A percentile compares a stretch with the other conserved stretches of the same genome.
Evolutionary conservation across 495 filamentous ascomycete genomes (phyloP).

Genomic region (Daldinia loculata): DNA sequence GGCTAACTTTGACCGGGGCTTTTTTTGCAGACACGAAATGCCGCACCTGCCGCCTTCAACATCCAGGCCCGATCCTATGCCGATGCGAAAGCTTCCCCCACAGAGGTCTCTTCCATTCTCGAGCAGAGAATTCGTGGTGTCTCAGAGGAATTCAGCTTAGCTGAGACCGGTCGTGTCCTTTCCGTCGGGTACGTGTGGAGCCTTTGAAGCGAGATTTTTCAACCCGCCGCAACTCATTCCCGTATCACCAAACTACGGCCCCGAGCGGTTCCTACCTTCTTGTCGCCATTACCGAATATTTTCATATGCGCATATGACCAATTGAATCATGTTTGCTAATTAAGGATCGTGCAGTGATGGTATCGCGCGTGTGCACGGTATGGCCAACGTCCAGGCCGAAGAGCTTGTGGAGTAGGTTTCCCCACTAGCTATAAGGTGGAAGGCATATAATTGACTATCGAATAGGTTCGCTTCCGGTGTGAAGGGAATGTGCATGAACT

Average conservation of each 20-base stretch:
- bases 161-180: conserved; percentile 98
- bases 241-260: conserved; percentile 3
- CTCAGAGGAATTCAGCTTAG: conserved; percentile 92
- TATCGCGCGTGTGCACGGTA: conserved; percentile 99
- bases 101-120: conserved; percentile 98
- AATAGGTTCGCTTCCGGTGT: conserved; percentile 97
- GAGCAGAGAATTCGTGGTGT: conserved; percentile 99
- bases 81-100: conserved; percentile 94
- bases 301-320: conserved; percentile 2
- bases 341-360: conserved; percentile 77
- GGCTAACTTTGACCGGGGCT: conserved; percentile 57
- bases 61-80: conserved; percentile 90
- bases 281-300: neutral
- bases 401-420: conserved; percentile 97
- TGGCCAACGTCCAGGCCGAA: conserved; percentile 99
- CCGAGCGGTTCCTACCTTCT: neutral
- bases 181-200: conserved; percentile 95
- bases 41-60: conserved; percentile 78
- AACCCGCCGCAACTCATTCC: conserved; percentile 14
- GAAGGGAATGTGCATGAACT: conserved; percentile 99
- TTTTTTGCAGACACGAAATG: conserved; percentile 77
- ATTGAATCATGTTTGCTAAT: conserved; percentile 51
- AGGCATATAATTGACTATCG: conserved; percentile 42
- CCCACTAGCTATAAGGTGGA: conserved; percentile 15
- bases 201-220: conserved; percentile 46